Evolutionary conservation across 805 yeast genomes (phyloP).

Genomic region (Brettanomyces anomalus): DNA sequence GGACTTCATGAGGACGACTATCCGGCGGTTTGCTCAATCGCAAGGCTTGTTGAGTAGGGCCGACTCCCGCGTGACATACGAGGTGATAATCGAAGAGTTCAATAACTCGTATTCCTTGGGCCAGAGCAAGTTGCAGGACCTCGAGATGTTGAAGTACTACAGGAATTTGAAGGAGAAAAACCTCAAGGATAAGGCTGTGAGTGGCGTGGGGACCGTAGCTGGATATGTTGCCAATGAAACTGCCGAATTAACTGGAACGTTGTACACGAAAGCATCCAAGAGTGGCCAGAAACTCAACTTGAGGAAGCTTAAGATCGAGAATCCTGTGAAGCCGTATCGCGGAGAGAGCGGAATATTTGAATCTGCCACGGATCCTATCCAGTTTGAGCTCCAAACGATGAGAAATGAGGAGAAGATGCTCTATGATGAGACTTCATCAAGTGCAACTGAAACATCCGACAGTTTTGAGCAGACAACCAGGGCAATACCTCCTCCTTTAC

Average conservation of each 20-base stretch:
- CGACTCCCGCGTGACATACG: slow-evolving; percentile 16
- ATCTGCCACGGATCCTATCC: slow-evolving; percentile 22
- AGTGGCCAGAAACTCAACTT: slow-evolving; percentile 19
- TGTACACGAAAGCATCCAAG: slow-evolving; percentile 24
- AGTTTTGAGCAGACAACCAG: background rate
- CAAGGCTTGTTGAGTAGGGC: slow-evolving; percentile 20
- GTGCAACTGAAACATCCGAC: background rate
- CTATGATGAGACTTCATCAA: background rate
- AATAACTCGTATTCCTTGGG: slow-evolving; percentile 26
- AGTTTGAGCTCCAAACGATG: slow-evolving; percentile 5
- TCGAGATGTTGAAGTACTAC: slow-evolving; percentile 30
- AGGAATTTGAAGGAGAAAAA: slow-evolving; percentile 28
- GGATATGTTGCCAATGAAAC: slow-evolving; percentile 22
- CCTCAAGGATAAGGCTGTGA: slow-evolving; percentile 24
- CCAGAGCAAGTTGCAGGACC: slow-evolving; percentile 30
- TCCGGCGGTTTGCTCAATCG: slow-evolving; percentile 18
- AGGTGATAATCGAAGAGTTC: slow-evolving; percentile 32
- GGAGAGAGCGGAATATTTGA: slow-evolving; percentile 25
- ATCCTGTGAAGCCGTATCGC: slow-evolving; percentile 25
- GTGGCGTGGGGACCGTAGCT: slow-evolving; percentile 16
- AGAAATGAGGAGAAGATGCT: background rate
- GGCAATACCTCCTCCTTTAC: background rate
- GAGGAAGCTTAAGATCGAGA: slow-evolving; percentile 21
- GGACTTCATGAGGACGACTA: slow-evolving; percentile 23
- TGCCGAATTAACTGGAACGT: slow-evolving; percentile 20